Evolutionary conservation across 495 filamentous ascomycete species (phyloP).

Genomic region (Hypomontagnella submonticulosa): DNA sequence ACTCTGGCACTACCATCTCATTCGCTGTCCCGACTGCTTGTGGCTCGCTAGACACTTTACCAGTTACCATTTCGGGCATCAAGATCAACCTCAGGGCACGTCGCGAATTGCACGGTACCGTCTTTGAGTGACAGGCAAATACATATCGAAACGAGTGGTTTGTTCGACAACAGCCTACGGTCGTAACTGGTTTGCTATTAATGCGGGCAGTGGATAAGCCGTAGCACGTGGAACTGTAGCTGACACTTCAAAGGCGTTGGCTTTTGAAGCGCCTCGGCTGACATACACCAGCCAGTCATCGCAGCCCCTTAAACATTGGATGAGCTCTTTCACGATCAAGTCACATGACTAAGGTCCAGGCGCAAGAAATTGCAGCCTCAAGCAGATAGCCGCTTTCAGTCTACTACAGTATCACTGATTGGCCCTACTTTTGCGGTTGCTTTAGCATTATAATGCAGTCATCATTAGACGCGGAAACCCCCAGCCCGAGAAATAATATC

Average conservation of each 20-base stretch:
- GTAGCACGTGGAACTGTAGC: conserved; percentile 1
- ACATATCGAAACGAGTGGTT: conserved; percentile 18
- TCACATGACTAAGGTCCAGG: conserved; percentile 37
- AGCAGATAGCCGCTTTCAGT: conserved; percentile 9
- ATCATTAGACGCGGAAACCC: conserved; percentile 16
- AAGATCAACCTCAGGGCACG: conserved; percentile 10
- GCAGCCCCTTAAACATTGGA: background rate
- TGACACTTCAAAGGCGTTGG: conserved; percentile 4
- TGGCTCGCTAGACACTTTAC: conserved; percentile 16
- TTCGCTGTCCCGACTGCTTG: conserved; percentile 18
- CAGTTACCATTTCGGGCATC: conserved; percentile 11
- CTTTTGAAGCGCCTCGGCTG: conserved; percentile 8
- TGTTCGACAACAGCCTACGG: conserved; percentile 15
- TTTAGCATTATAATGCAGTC: conserved; percentile 2
- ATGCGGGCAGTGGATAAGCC: conserved; percentile 4
- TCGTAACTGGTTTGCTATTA: conserved; percentile 10
- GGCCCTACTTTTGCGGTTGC: conserved; percentile 10
- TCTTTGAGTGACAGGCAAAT: conserved; percentile 15
- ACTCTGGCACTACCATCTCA: conserved; percentile 2
- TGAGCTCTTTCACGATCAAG: conserved; percentile 12
- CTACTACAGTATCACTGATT: conserved; percentile 26
- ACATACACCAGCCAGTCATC: background rate
- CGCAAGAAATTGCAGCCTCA: conserved; percentile 23
- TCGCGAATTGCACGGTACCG: conserved; percentile 15
- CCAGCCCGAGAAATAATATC: conserved; percentile 4